Conservation (phyloP, 305 asterid genomes). For the Fraxinus angustifolia region DNA sequence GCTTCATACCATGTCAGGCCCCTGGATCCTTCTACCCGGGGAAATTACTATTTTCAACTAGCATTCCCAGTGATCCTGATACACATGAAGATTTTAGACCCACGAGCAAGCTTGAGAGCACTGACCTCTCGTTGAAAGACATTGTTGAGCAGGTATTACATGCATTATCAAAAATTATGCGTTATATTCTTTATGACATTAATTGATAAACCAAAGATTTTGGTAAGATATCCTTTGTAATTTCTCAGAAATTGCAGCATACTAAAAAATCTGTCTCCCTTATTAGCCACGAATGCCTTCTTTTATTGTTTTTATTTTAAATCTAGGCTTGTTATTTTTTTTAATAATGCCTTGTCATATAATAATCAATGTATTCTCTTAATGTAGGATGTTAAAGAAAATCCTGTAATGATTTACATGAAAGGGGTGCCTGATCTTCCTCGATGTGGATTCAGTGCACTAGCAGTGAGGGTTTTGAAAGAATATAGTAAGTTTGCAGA, state of each 20-base stretch:
- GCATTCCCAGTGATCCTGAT: slow-evolving; percentile 72
- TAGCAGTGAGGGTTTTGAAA: slow-evolving; percentile 79
- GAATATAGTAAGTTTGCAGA: slow-evolving; percentile 66
- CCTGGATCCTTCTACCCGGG: slow-evolving; percentile 44
- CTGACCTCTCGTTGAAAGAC: slow-evolving; percentile 57
- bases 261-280: slow-evolving; percentile 7
- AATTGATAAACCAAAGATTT: not conserved
- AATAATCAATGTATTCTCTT: slow-evolving; percentile 17
- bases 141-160: slow-evolving; percentile 77
- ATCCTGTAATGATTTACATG: slow-evolving; percentile 97
- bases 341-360: slow-evolving; percentile 17
- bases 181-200: slow-evolving; percentile 4
- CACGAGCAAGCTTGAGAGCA: slow-evolving; percentile 53
- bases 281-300: not conserved
- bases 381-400: slow-evolving; percentile 82
- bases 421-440: slow-evolving; percentile 89
- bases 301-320: not conserved
- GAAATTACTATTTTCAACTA: slow-evolving; percentile 44
- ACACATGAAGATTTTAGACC: slow-evolving; percentile 88
- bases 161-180: slow-evolving; percentile 7
- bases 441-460: slow-evolving; percentile 92
- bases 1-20: slow-evolving; percentile 37
- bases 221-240: not conserved
- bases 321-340: not conserved
- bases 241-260: not conserved